Percentiles rank a stretch among this genome's conserved stretches.
These are phyloP conservation scores for Arabidopsis lyrata DNA, from an alignment of 441 rosid genomes.

Conservation along the genomic window DNA sequence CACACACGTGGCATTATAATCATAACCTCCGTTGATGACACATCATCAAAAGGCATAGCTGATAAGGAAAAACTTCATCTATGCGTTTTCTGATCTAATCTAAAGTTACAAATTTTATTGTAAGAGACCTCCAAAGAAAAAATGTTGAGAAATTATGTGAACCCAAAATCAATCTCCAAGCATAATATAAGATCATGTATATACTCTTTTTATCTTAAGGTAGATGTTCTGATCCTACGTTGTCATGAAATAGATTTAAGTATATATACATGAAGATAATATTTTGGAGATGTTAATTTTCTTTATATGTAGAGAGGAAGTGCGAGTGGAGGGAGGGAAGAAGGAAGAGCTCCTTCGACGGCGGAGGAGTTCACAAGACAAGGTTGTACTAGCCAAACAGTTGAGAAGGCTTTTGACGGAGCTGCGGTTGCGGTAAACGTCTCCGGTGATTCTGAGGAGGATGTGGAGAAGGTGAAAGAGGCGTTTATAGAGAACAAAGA, in stretches of 20 bases:
- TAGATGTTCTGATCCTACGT: conserved; percentile 4
- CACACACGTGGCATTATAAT: conserved; percentile 30
- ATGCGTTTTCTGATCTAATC: background rate
- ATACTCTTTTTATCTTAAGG: conserved; percentile 33
- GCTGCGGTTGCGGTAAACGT: conserved; percentile 4
- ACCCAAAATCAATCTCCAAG: conserved; percentile 18
- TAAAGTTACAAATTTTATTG: background rate
- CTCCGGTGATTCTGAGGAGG: conserved; percentile 27
- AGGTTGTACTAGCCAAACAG: conserved; percentile 42
- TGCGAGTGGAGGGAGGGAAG: conserved; percentile 41
- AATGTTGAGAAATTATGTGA: conserved; percentile 34
- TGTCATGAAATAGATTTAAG: conserved; percentile 3
- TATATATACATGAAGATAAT: background rate
- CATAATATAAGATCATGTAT: conserved; percentile 28
- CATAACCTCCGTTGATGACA: conserved; percentile 27
- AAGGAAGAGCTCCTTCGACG: conserved; percentile 46
- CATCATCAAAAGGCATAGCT: conserved; percentile 31
- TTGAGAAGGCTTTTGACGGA: conserved; percentile 38
- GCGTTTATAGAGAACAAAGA: conserved; percentile 23
- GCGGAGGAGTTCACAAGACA: conserved; percentile 45
- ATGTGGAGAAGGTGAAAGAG: conserved; percentile 31
- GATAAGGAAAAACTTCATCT: background rate
- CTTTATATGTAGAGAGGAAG: conserved; percentile 40
- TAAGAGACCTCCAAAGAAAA: background rate
- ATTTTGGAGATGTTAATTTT: background rate